Percentiles rank a stretch among this genome's conserved stretches.
phyloP scores from a whole-genome alignment of 2,329 filamentous ascomycete genomes.

The Biscogniauxia sp. region DNA sequence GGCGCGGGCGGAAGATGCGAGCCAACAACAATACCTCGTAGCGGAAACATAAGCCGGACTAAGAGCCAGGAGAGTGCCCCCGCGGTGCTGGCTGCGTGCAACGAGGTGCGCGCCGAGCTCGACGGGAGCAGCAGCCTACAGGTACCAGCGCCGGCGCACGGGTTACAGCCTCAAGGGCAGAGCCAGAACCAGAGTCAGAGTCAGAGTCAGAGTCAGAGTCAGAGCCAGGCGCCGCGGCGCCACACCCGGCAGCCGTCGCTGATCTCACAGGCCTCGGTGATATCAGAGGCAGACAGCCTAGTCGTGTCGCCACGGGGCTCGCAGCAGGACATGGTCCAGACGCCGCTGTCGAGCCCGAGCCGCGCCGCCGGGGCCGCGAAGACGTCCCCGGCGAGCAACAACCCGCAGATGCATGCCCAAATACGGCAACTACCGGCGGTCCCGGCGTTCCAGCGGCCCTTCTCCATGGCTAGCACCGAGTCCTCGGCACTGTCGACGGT shows the following conservation, averaged over 20 bases:
- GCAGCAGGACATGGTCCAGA: conserved; percentile 32
- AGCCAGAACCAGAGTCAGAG: conserved; percentile 9
- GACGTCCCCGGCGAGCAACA: neutral
- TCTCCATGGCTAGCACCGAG: conserved; percentile 39
- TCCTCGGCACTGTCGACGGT: conserved; percentile 57
- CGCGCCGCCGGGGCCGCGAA: conserved; percentile 17
- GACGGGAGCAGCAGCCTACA: conserved; percentile 20
- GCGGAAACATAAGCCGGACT: conserved; percentile 26
- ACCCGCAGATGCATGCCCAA: neutral
- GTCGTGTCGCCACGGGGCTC: conserved; percentile 35
- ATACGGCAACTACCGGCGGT: neutral
- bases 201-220: too few species aligned
- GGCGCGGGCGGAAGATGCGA: neutral
- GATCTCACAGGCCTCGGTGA: conserved; percentile 33
- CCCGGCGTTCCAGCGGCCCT: conserved; percentile 11
- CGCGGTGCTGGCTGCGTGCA: conserved; percentile 17
- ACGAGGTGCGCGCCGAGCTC: conserved; percentile 15
- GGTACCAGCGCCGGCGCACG: conserved; percentile 13
- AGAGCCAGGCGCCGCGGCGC: conserved; percentile 5
- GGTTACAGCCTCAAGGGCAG: conserved; percentile 16
- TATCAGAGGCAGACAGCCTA: conserved; percentile 43
- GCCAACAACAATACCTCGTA: conserved; percentile 3
- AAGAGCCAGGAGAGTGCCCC: conserved; percentile 33
- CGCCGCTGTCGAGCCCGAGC: conserved; percentile 44
- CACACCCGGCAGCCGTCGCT: conserved; percentile 33